Conservation (phyloP, 1,284 basidiomycete genomes). For the Ceratobasidium sp. region DNA sequence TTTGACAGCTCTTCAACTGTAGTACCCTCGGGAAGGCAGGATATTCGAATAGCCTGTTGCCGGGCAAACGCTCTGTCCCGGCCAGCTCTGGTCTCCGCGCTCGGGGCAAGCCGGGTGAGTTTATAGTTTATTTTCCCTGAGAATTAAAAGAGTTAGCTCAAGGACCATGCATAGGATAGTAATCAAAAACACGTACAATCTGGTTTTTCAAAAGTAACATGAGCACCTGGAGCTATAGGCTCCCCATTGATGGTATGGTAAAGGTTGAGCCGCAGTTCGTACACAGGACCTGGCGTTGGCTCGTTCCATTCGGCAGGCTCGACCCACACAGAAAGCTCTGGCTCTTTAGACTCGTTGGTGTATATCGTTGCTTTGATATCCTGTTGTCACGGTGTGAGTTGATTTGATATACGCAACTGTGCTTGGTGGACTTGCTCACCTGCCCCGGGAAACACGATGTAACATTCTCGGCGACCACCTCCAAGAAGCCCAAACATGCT, state of each 20-base stretch:
- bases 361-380: slow-evolving; percentile 33
- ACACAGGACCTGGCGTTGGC: slow-evolving; percentile 12
- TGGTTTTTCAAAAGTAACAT: slow-evolving; percentile 20
- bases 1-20: slow-evolving; percentile 40
- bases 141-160: neutral
- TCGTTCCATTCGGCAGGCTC: slow-evolving; percentile 36
- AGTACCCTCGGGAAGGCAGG: slow-evolving; percentile 38
- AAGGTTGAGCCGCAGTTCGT: slow-evolving; percentile 34
- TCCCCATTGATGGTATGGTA: slow-evolving; percentile 30
- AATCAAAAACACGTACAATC: slow-evolving; percentile 10
- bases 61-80: slow-evolving; percentile 26
- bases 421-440: slow-evolving; percentile 11
- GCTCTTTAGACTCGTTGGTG: slow-evolving; percentile 33
- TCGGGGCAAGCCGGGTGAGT: slow-evolving; percentile 16
- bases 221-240: slow-evolving; percentile 8
- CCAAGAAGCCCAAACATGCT: slow-evolving; percentile 79
- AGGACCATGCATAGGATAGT: neutral
- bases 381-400: neutral
- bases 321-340: slow-evolving; percentile 40
- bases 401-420: neutral
- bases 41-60: slow-evolving; percentile 31
- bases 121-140: slow-evolving; percentile 34
- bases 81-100: slow-evolving; percentile 13
- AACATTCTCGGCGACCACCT: slow-evolving; percentile 55
- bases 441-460: slow-evolving; percentile 30